Conservation (phyloP, 331 rosid species). For the Rosa hybrid region DNA sequence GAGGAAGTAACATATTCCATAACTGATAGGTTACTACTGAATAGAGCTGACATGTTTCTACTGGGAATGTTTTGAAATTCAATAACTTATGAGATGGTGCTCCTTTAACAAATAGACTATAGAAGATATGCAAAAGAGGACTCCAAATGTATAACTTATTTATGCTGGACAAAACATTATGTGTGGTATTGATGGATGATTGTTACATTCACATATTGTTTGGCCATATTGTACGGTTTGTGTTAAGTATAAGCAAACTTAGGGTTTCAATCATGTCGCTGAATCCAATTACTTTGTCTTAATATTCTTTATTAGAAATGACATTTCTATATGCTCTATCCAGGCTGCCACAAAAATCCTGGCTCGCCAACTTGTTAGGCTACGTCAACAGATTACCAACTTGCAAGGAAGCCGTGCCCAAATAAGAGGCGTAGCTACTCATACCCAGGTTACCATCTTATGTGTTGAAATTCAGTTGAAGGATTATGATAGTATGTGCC, state of each 20-base stretch:
- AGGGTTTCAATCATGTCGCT: background rate
- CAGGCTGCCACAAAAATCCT: slow-evolving; percentile 91
- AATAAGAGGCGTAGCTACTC: slow-evolving; percentile 94
- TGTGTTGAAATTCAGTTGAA: background rate
- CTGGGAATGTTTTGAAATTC: background rate
- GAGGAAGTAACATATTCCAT: background rate
- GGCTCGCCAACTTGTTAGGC: slow-evolving; percentile 94
- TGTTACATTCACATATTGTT: background rate
- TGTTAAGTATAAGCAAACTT: background rate
- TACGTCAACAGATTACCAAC: slow-evolving; percentile 95
- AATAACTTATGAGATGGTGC: background rate
- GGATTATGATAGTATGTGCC: background rate
- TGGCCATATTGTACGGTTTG: background rate
- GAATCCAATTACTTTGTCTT: background rate
- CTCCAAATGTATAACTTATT: background rate
- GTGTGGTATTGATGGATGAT: background rate
- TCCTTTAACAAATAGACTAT: background rate
- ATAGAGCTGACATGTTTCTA: background rate
- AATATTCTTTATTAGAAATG: background rate
- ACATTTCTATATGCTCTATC: slow-evolving; percentile 3
- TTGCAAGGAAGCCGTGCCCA: slow-evolving; percentile 99
- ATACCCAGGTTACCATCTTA: slow-evolving; percentile 71
- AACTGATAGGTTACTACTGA: background rate
- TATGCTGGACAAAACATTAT: background rate
- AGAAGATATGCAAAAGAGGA: background rate